Evolutionary conservation across 306 rosid genomes (phyloP).

Genomic region (Sechiopsis laciniata): DNA sequence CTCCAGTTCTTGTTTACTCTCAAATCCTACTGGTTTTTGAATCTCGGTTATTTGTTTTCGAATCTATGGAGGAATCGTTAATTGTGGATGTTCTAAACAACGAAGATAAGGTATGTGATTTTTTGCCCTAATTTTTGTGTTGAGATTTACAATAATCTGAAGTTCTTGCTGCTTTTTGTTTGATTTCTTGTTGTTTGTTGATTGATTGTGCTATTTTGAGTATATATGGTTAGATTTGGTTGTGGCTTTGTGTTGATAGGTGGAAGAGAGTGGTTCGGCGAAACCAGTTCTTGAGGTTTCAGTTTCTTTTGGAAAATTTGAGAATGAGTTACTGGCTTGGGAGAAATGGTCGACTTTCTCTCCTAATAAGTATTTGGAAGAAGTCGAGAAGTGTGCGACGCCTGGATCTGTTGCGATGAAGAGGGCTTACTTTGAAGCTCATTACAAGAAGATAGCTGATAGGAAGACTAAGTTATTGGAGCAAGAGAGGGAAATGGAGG

Average conservation of each 20-base stretch:
- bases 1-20: conserved; percentile 10
- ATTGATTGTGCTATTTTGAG: conserved; percentile 5
- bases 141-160: not conserved
- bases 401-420: conserved; percentile 97
- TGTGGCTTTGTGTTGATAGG: conserved; percentile 37
- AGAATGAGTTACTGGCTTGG: conserved; percentile 86
- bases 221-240: conserved; percentile 32
- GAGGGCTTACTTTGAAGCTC: conserved; percentile 92
- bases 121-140: conserved; percentile 23
- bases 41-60: not conserved
- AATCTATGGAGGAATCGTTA: conserved; percentile 57
- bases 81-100: conserved; percentile 34
- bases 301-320: conserved; percentile 87
- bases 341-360: conserved; percentile 97
- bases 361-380: conserved; percentile 87
- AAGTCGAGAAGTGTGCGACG: conserved; percentile 89
- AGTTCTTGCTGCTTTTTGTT: conserved; percentile 22
- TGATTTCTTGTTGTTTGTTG: conserved; percentile 1
- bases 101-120: conserved; percentile 52
- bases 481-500: conserved; percentile 48
- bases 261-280: conserved; percentile 56
- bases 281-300: conserved; percentile 69
- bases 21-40: conserved; percentile 3
- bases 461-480: conserved; percentile 66
- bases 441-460: conserved; percentile 92